Conservation (phyloP, 169 alveolate genomes). For the Amoebophrya sp. region DNA sequence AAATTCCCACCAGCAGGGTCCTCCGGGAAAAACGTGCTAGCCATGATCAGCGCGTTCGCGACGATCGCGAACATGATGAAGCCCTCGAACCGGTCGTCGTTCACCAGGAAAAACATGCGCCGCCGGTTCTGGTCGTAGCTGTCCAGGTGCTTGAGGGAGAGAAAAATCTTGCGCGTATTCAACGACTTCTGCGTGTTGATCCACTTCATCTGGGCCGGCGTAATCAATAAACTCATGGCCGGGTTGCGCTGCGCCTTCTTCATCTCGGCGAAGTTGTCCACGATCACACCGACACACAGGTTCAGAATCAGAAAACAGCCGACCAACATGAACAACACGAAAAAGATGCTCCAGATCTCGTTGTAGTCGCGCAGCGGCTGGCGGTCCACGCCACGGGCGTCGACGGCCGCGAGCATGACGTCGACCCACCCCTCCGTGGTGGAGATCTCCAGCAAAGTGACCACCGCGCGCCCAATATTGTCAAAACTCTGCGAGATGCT, state of each 20-base stretch:
- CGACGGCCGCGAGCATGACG: constrained; percentile 38
- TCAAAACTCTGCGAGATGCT: constrained; percentile 35
- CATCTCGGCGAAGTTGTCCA: constrained; percentile 30
- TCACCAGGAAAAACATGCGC: constrained; percentile 10
- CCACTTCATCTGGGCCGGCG: constrained; percentile 13
- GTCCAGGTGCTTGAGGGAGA: not conserved
- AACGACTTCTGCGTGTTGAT: not conserved
- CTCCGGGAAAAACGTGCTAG: no score
- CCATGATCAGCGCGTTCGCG: constrained; percentile 7
- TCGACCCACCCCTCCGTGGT: constrained; percentile 52
- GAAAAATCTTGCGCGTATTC: not conserved
- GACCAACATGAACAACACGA: constrained; percentile 37
- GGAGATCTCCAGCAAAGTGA: constrained; percentile 41
- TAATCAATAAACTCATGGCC: not conserved
- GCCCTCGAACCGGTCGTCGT: constrained; percentile 14
- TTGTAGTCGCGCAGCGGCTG: constrained; percentile 5
- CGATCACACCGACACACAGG: constrained; percentile 38
- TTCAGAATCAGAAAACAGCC: constrained; percentile 29
- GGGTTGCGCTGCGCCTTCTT: constrained; percentile 5
- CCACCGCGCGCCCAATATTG: constrained; percentile 34
- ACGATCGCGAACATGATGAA: constrained; percentile 7
- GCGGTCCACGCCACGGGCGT: constrained; percentile 25
- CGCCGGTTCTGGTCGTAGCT: not conserved
- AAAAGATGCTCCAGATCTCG: constrained; percentile 18
- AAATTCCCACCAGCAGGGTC: no score